Base-by-base conservation (phyloP, 352 stramenopile genomes). In the Thraustochytrium striatum region DNA sequence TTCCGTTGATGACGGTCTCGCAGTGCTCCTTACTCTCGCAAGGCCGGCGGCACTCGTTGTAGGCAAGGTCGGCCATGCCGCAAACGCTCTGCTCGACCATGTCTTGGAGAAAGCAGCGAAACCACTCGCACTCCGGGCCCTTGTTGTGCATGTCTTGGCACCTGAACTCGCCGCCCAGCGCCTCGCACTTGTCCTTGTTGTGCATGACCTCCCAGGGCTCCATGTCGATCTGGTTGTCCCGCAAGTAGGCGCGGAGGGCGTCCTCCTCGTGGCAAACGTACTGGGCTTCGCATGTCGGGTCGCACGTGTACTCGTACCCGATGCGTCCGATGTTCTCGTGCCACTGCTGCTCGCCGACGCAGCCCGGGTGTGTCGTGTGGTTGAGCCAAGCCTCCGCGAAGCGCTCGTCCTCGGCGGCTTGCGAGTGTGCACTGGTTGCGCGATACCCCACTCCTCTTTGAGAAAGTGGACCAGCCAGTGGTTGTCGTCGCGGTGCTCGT, bases 401-500 rank as follows among this genome's bases (percentile, higher is more conserved):
- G 11, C 59, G 59, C 50, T 70, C 59, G 41, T 70, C 53, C 41
- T 70, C 59, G 59, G 50, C 59, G 25, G 41, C 35, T 33, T 52
- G 13, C 2, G 19, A 47, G 39, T 13, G 25, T n/a, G 59, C 0
- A 38, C 21, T 5, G 59, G 59, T 33, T 55, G 35, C 2, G 28
- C 36, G 25, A 70, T 70, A 38, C 2, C 41, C 59, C 59, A 70
- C 30, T 70, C 35, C 59, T 70, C 59, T 5, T 70, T 70, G 36
- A 70, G 41, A 38, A 44, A 70, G n/a, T 38, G 41, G 25, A 70
- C 21, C 0, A 70, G 11, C 9, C 53, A 70, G 9, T 25, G 28
- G 59, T 70, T 70, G 19, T 70, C 41, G 13, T 7, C 3, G 13
- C 33, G 21, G 59, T 70, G 53, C 36, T 57, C 53, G 11, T 21